Conservation (phyloP, 768 basidiomycete species). For the Omphalotus guepiniiformis region DNA sequence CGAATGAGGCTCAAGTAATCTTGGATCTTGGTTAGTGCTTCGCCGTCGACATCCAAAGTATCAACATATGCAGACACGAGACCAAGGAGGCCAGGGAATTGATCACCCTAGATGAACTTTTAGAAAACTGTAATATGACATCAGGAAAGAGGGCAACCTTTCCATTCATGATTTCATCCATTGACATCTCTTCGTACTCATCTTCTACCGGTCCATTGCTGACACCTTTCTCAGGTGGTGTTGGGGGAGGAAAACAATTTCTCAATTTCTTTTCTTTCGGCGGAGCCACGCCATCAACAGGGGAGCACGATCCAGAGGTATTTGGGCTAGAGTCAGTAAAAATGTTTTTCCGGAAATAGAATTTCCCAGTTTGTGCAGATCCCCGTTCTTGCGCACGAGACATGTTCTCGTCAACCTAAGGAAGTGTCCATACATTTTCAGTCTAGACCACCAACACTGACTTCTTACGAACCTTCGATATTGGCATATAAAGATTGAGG, state of each 20-base stretch:
- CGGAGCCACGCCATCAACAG: constrained; percentile 27
- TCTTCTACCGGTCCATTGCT: constrained; percentile 53
- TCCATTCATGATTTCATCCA: constrained; percentile 94
- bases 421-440: constrained; percentile 1
- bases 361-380: constrained; percentile 69
- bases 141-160: constrained; percentile 44
- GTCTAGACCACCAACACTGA: not conserved
- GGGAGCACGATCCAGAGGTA: constrained; percentile 39
- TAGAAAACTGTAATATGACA: not conserved
- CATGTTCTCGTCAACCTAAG: constrained; percentile 97
- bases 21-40: constrained; percentile 57
- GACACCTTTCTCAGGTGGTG: constrained; percentile 44
- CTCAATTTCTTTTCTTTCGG: constrained; percentile 62
- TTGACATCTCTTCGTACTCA: constrained; percentile 90
- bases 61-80: constrained; percentile 83
- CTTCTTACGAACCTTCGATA: constrained; percentile 69
- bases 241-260: constrained; percentile 67
- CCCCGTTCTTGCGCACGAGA: constrained; percentile 79
- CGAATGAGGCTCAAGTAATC: constrained; percentile 80
- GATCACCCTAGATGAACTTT: constrained; percentile 38
- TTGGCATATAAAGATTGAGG: constrained; percentile 94
- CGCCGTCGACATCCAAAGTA: constrained; percentile 71
- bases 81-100: constrained; percentile 77
- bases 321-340: constrained; percentile 51
- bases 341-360: constrained; percentile 87